Percentiles rank a stretch among this genome's conserved stretches.
These are phyloP conservation scores for Cryphonectria parasitica DNA, from an alignment of 2,329 filamentous ascomycete genomes.

Conservation along the genomic window DNA sequence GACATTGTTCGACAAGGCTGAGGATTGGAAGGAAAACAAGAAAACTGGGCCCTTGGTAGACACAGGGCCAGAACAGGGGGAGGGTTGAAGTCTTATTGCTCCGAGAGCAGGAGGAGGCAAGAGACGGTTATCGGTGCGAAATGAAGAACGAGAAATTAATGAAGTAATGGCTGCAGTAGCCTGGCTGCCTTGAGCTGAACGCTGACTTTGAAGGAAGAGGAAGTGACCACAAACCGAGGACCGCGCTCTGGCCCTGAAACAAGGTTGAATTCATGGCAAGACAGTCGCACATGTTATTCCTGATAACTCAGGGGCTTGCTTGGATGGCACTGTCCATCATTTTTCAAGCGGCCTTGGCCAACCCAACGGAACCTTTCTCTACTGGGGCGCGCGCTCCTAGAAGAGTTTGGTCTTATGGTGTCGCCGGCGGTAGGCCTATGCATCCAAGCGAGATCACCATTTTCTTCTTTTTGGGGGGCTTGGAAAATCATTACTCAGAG, in stretches of 20 bases:
- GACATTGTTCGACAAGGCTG: constrained; percentile 11
- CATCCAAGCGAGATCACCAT: background rate
- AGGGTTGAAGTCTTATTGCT: background rate
- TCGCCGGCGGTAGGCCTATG: background rate
- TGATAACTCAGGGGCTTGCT: background rate
- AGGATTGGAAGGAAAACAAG: background rate
- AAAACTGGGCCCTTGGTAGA: background rate
- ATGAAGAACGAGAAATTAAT: background rate
- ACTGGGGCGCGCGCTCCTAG: background rate
- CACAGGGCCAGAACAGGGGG: background rate
- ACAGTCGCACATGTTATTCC: background rate
- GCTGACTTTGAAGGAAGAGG: background rate
- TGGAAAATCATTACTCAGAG: background rate
- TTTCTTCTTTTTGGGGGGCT: background rate
- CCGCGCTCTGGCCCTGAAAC: background rate
- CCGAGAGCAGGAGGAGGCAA: background rate
- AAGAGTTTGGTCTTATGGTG: background rate
- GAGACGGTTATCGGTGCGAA: background rate
- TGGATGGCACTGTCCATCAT: constrained; percentile 5
- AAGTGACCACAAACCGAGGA: background rate
- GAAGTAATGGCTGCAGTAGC: background rate
- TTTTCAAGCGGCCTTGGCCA: background rate
- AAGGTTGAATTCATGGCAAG: background rate
- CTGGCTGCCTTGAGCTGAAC: background rate
- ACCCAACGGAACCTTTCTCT: background rate